phyloP scores from a whole-genome alignment of 2,329 filamentous ascomycete genomes.

The Ophiostoma quercus region DNA sequence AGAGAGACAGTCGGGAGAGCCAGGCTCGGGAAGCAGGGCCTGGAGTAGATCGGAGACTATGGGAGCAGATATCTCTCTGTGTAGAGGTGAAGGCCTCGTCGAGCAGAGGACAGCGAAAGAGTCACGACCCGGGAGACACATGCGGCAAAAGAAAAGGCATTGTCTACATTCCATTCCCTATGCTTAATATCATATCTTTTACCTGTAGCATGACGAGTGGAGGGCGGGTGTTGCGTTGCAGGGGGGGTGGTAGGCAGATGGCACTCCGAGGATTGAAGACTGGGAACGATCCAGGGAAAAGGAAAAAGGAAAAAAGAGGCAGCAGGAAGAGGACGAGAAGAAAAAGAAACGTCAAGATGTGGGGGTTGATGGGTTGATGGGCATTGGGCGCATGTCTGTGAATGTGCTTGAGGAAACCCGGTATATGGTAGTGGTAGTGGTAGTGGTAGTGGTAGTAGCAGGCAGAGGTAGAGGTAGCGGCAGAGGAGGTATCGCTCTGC shows the following conservation, averaged over 20 bases:
- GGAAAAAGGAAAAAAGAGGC: no score
- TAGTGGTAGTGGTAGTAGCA: neutral
- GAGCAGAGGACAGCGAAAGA: neutral
- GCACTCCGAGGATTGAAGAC: neutral
- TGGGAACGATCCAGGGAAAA: neutral
- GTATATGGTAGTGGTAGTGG: neutral
- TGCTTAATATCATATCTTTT: neutral
- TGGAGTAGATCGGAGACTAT: neutral
- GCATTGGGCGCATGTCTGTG: neutral
- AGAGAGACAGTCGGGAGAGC: neutral
- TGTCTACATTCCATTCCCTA: neutral
- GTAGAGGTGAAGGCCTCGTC: neutral
- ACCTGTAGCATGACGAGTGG: neutral
- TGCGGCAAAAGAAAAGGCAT: neutral
- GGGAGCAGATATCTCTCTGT: neutral
- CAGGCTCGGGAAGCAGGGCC: neutral
- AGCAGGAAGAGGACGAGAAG: neutral
- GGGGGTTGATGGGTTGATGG: neutral
- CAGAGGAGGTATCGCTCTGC: no score
- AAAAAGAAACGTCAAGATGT: neutral
- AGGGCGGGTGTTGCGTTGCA: slow-evolving; percentile 5
- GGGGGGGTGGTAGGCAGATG: neutral
- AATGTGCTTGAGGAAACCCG: neutral
- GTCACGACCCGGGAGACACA: neutral
- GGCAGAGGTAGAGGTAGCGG: neutral